Base-by-base conservation (phyloP, 2,329 filamentous ascomycete species). In the Venturiaceae sp. region DNA sequence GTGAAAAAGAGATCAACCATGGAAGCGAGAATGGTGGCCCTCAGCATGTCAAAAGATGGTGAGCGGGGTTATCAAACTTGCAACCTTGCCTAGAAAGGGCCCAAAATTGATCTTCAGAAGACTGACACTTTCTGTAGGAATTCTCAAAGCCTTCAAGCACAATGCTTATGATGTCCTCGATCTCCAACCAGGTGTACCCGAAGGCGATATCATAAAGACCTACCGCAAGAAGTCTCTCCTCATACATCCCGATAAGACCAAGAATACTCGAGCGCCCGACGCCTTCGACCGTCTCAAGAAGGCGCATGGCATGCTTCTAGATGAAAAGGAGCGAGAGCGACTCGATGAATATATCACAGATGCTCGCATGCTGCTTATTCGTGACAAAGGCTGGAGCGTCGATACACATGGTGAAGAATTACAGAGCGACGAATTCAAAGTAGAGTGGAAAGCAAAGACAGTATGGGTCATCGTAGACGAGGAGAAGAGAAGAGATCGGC, bases 181-280 rank as follows among this genome's bases (percentile, higher is more conserved):
- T 72, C 87, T 99, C 50, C 91, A 96, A 71, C 94, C 94, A 3
- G 94, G 94, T 69, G 90, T 97, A 21, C 85, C 94, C 58, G 92
- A 97, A 66, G 92, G 90, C 60, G 94, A 97, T 75, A 97, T 99
- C 79, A 97, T 96, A 75, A 79, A 86, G 65, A 83, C 83, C 64
- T 99, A 97, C 77, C 92, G 94, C 78, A 92, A 90, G 67, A 97
- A 96, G 74, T 99, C 94, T n/a, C 86, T 99, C 59, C 85, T 99
- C 53, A 97, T 99, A 77, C 94, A 99, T 77, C 94, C 94, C 6
- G 94, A 99, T 78, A 99, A 99, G 74, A 96, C 94, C 59, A 85
- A 85, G 68, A 97, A 99, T 69, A 87, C 90, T 0, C 83, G 80
- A 53, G 94, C 94, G 0, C 92, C 94, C 3, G 94, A 97, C 67